These are phyloP conservation scores for Euptelea pleiosperma DNA, from an alignment of 164 flowering plant species.

Conservation along the genomic window DNA sequence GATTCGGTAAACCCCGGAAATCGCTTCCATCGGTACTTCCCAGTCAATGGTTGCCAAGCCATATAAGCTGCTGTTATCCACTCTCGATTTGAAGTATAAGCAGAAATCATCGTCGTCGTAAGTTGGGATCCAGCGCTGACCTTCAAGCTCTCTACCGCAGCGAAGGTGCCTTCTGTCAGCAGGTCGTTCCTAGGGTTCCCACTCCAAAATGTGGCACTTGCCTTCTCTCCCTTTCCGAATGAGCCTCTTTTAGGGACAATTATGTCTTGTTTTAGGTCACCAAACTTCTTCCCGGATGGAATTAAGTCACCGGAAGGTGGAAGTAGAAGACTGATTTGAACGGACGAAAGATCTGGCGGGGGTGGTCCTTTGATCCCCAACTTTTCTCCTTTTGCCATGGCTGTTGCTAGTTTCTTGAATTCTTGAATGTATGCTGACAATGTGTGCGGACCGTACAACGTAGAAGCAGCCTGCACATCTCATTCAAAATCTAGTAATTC, in stretches of 20 bases:
- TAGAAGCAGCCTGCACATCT: slow-evolving; percentile 50
- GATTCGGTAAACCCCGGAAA: slow-evolving; percentile 45
- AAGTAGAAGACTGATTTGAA: slow-evolving; percentile 24
- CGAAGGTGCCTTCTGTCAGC: slow-evolving; percentile 67
- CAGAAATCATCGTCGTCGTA: slow-evolving; percentile 60
- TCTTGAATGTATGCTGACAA: slow-evolving; percentile 60
- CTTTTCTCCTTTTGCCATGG: slow-evolving; percentile 44
- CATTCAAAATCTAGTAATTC: neutral
- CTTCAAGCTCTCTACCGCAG: slow-evolving; percentile 48
- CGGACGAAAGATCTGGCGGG: slow-evolving; percentile 55
- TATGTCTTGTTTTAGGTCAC: slow-evolving; percentile 49
- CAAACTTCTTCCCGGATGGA: slow-evolving; percentile 42
- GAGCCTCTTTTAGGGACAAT: slow-evolving; percentile 27
- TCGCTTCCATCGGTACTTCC: slow-evolving; percentile 49
- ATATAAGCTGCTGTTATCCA: slow-evolving; percentile 19
- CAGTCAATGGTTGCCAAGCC: slow-evolving; percentile 52
- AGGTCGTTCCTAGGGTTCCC: slow-evolving; percentile 55
- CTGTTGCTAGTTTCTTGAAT: slow-evolving; percentile 43
- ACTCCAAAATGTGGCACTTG: slow-evolving; percentile 52
- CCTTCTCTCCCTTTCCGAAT: slow-evolving; percentile 38
- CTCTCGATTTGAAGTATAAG: slow-evolving; percentile 43
- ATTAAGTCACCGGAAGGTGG: slow-evolving; percentile 37
- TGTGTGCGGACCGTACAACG: slow-evolving; percentile 62
- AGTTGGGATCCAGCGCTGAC: slow-evolving; percentile 39
- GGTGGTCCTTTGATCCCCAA: slow-evolving; percentile 12